A percentile compares a stretch with the other conserved stretches of the same genome.
Conservation (phyloP, 2,329 filamentous ascomycete species). For the Cladorrhinum sp. region DNA sequence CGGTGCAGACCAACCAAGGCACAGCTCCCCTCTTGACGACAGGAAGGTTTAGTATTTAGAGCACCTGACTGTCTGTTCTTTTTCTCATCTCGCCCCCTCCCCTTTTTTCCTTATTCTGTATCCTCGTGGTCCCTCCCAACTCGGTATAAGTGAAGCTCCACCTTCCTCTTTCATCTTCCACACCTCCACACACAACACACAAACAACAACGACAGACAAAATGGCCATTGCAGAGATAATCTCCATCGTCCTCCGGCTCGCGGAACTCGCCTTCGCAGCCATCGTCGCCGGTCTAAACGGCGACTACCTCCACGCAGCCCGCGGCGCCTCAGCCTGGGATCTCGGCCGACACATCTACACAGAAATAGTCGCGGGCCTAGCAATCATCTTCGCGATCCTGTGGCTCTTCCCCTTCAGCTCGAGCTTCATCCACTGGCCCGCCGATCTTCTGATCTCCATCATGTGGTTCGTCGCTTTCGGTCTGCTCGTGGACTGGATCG, state of each 20-base stretch:
- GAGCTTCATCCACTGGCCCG: conserved; percentile 67
- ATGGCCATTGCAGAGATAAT: conserved; percentile 55
- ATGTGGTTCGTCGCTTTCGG: conserved; percentile 70
- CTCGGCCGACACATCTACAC: conserved; percentile 71
- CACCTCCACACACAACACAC: neutral
- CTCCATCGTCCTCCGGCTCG: conserved; percentile 56
- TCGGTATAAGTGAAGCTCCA: neutral
- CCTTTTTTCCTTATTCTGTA: neutral
- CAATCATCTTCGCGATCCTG: conserved; percentile 65
- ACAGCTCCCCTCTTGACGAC: neutral
- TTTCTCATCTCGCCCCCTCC: neutral
- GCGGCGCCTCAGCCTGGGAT: conserved; percentile 48
- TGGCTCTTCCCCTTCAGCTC: conserved; percentile 70
- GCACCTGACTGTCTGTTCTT: neutral
- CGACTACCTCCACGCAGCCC: conserved; percentile 55
- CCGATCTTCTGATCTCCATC: conserved; percentile 66
- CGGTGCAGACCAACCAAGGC: neutral
- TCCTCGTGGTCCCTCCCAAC: neutral
- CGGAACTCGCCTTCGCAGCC: conserved; percentile 63
- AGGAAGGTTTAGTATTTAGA: neutral
- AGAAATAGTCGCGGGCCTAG: conserved; percentile 65
- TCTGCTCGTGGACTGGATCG: conserved; percentile 53
- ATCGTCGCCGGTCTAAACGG: conserved; percentile 70
- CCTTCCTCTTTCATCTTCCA: neutral
- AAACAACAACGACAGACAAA: conserved; percentile 20